Percentiles rank a stretch among this genome's conserved stretches.
phyloP scores from a whole-genome alignment of 2,329 filamentous ascomycete species.

The Calonectria honghensis region DNA sequence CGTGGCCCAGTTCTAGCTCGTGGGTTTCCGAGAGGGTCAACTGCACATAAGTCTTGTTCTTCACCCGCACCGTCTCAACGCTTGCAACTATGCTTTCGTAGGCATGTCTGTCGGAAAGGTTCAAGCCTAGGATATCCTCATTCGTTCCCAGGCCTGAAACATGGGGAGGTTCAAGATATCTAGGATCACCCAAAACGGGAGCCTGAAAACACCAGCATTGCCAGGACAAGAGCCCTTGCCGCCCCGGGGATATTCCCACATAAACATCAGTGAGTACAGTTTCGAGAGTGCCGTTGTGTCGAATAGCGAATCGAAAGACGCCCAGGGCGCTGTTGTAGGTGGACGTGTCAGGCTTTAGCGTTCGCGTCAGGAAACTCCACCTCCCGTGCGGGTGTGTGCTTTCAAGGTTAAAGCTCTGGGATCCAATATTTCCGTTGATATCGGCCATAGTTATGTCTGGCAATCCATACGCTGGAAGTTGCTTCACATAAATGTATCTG shows the following conservation, averaged over 20 bases:
- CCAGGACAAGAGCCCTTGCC: neutral
- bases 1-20: neutral
- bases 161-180: neutral
- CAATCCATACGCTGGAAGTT: neutral
- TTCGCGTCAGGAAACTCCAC: neutral
- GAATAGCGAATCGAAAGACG: neutral
- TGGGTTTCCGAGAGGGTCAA: neutral
- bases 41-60: neutral
- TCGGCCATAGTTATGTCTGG: neutral
- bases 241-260: neutral
- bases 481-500: constrained; percentile 2
- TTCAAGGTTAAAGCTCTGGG: neutral
- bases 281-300: neutral
- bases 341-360: neutral
- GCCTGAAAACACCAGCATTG: neutral
- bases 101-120: neutral
- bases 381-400: neutral
- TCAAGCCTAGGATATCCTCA: neutral
- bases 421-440: neutral
- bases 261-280: neutral
- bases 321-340: neutral
- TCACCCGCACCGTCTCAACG: neutral
- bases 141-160: neutral
- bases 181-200: neutral
- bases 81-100: neutral